Evolutionary conservation across 805 yeast species (phyloP), one percentile per base, ranked within the genome.

Genomic region (Metschnikowia borealis): DNA sequence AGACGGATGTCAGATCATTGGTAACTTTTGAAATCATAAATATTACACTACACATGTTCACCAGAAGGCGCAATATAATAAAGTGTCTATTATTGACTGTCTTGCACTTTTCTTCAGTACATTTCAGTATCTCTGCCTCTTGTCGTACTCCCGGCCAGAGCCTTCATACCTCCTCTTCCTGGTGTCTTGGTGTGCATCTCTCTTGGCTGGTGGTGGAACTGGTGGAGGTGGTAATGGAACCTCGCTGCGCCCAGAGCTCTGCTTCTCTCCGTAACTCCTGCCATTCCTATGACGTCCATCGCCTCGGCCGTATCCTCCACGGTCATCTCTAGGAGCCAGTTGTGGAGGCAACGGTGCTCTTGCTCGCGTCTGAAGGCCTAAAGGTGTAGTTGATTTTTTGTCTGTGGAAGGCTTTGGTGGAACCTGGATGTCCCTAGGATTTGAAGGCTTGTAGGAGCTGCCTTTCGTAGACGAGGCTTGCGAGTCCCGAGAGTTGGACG

Each of bases 91-190:
- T 26, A 26, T 26, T 26, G 29, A 26, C 11, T 32, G n/a, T 13
- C 35, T 32, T 14, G 35, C n/a, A 32, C 35, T 32, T 32, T 5
- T 32, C n/a, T 14, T 14, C n/a, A 32, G 34, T 32, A 17, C 29
- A 10, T 8, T 10, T 26, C 29, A 67, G 52, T 65, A 62, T 48
- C 64, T 68, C 46, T 57, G 61, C 51, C 63, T 67, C 49, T 70
- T 70, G 39, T 67, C 70, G 47, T 64, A 61, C 5, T 58, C 54
- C 34, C 62, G 54, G n/a, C 59, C 59, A n/a, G 56, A 56, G 38
- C 52, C 54, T 17, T 67, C 71, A 44, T 45, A 50, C 40, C 60
- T 59, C 48, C 71, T 54, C 47, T 68, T 67, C 37, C 57, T 44
- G 29, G 17, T 31, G 43, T 39, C 41, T 14, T 38, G 31, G 17